These are phyloP conservation scores for Pholiota microspora DNA, from an alignment of 768 basidiomycete species.

Conservation along the genomic window DNA sequence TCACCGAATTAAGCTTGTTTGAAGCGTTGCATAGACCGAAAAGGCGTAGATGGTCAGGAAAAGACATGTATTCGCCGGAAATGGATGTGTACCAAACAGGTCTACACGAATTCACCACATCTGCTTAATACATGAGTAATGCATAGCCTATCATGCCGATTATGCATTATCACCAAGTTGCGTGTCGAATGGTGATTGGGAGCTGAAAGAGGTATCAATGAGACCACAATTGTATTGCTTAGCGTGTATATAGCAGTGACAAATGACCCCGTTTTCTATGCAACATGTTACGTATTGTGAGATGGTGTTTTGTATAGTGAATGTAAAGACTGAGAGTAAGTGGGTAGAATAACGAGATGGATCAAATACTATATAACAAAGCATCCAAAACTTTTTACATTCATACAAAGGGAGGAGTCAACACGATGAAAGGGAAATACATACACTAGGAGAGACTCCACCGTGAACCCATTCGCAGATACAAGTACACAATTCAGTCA, in stretches of 20 bases:
- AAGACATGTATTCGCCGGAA: too few relatives aligned
- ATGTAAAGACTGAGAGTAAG: not conserved
- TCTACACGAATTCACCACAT: too few relatives aligned
- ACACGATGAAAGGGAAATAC: not conserved
- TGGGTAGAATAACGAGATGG: not conserved
- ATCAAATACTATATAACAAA: too few relatives aligned
- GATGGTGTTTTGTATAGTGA: not conserved
- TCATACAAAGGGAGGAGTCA: not conserved
- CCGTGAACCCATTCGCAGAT: not conserved
- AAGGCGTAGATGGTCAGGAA: too few relatives aligned
- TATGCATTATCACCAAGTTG: too few relatives aligned
- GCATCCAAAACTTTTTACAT: not conserved
- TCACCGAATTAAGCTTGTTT: too few relatives aligned
- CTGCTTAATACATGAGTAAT: too few relatives aligned
- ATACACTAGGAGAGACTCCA: not conserved
- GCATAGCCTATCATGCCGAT: too few relatives aligned
- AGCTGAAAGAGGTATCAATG: too few relatives aligned
- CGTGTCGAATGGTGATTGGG: too few relatives aligned
- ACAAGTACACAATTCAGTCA: slow-evolving; percentile 1
- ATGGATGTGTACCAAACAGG: too few relatives aligned
- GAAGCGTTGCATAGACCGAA: too few relatives aligned
- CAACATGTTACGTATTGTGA: not conserved
- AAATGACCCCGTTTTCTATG: not conserved
- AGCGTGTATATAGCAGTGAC: slow-evolving; percentile 18
- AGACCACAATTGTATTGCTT: slow-evolving; percentile 14